Percentiles rank a stretch among this genome's conserved stretches.
Evolutionary conservation across 2,329 filamentous ascomycete genomes (phyloP).

Genomic region (Fusarium sterilihyphosum): DNA sequence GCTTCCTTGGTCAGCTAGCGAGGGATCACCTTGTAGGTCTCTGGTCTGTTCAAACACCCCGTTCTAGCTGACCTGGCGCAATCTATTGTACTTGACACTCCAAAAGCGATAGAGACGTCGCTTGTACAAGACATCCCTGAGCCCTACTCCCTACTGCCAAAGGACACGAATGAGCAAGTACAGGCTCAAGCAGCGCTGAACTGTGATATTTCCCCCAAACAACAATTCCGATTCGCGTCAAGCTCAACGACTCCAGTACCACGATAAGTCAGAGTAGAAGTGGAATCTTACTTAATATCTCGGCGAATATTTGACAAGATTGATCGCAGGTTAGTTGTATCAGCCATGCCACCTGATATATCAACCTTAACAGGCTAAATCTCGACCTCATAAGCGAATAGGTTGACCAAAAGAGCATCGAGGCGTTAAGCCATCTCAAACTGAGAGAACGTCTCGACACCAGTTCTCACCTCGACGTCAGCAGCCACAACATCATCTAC

Average conservation of each 20-base stretch:
- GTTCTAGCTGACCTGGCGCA: neutral
- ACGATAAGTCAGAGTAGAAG: neutral
- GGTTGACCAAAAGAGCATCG: too few species aligned
- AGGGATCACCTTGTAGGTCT: neutral
- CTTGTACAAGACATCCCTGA: neutral
- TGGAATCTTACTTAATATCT: too few species aligned
- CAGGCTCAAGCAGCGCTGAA: neutral
- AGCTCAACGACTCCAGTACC: neutral
- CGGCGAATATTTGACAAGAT: too few species aligned
- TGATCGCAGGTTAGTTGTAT: too few species aligned
- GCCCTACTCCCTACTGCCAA: neutral
- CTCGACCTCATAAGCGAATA: too few species aligned
- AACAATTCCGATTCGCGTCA: neutral
- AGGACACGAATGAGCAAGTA: neutral
- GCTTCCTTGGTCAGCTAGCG: neutral
- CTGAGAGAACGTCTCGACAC: too few species aligned
- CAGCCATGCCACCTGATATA: too few species aligned
- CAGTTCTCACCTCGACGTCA: neutral
- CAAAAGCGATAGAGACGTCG: neutral
- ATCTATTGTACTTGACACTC: neutral
- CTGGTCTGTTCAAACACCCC: neutral
- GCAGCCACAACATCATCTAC: neutral
- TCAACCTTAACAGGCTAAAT: too few species aligned
- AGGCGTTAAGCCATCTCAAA: too few species aligned
- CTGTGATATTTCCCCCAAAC: neutral